Conservation (phyloP, 306 rosid species). For the Purshia tridentata region DNA sequence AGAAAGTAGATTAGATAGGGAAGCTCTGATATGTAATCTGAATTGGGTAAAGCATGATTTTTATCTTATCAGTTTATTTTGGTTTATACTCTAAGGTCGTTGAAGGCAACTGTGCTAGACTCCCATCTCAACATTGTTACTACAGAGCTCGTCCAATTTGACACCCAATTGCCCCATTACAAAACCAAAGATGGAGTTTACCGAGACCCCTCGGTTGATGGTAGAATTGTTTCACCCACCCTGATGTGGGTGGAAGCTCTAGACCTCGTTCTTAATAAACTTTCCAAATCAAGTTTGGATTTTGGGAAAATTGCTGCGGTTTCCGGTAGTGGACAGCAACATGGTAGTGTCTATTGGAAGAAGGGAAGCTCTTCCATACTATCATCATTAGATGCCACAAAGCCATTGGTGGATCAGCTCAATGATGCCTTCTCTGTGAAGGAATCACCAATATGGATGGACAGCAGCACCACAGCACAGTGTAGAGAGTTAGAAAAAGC, state of each 20-base stretch:
- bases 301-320: conserved; percentile 64
- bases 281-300: conserved; percentile 56
- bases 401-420: conserved; percentile 61
- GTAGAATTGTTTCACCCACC: conserved; percentile 93
- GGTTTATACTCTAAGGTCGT: conserved; percentile 53
- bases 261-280: conserved; percentile 70
- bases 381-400: conserved; percentile 63
- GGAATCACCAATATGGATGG: conserved; percentile 96
- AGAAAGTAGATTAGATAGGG: background rate
- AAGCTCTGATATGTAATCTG: conserved; percentile 7
- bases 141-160: conserved; percentile 76
- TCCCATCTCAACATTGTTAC: conserved; percentile 64
- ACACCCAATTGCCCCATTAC: conserved; percentile 83
- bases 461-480: conserved; percentile 78
- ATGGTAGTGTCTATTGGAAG: conserved; percentile 96
- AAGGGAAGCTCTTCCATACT: conserved; percentile 58
- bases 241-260: conserved; percentile 97
- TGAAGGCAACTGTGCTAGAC: conserved; percentile 89
- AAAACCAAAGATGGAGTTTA: conserved; percentile 86
- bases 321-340: conserved; percentile 97
- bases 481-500: conserved; percentile 81
- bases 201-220: conserved; percentile 60
- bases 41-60: conserved; percentile 18
- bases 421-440: conserved; percentile 54
- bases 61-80: background rate